Conservation (phyloP, 768 basidiomycete species). For the Suillus subaureus region DNA sequence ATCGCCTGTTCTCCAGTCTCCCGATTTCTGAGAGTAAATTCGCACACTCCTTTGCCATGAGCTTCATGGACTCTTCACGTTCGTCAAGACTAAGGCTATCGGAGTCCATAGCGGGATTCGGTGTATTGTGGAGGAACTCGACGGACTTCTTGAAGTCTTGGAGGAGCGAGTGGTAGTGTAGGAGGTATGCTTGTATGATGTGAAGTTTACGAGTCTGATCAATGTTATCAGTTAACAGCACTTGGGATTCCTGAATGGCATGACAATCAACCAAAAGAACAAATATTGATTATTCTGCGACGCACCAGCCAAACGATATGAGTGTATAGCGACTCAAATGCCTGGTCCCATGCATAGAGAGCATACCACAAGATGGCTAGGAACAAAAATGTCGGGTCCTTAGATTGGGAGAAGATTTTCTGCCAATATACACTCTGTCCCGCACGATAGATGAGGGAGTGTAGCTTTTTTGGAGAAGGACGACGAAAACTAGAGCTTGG, state of each 20-base stretch:
- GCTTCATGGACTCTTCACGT: background rate
- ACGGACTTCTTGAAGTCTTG: constrained; percentile 57
- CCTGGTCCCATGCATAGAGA: constrained; percentile 64
- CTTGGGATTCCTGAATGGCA: constrained; percentile 44
- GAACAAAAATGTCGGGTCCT: constrained; percentile 36
- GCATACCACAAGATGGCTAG: constrained; percentile 57
- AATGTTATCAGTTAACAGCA: constrained; percentile 39
- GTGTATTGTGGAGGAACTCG: constrained; percentile 48
- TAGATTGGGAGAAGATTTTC: constrained; percentile 32
- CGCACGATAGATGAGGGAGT: constrained; percentile 34
- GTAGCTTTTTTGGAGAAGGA: constrained; percentile 30
- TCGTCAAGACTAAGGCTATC: constrained; percentile 14
- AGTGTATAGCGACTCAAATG: constrained; percentile 51
- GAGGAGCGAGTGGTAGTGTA: constrained; percentile 57
- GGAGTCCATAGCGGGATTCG: constrained; percentile 48
- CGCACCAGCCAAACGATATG: constrained; percentile 55
- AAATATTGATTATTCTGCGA: background rate
- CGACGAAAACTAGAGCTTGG: constrained; percentile 26
- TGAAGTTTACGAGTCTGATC: constrained; percentile 54
- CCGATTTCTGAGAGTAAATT: constrained; percentile 47
- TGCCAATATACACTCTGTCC: constrained; percentile 40
- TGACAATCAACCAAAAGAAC: constrained; percentile 2
- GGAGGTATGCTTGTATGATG: constrained; percentile 56
- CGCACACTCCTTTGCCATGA: constrained; percentile 12
- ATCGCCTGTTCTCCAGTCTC: constrained; percentile 40